phyloP scores from a whole-genome alignment of 805 yeast genomes.

The Kazachstania psychrophila region DNA sequence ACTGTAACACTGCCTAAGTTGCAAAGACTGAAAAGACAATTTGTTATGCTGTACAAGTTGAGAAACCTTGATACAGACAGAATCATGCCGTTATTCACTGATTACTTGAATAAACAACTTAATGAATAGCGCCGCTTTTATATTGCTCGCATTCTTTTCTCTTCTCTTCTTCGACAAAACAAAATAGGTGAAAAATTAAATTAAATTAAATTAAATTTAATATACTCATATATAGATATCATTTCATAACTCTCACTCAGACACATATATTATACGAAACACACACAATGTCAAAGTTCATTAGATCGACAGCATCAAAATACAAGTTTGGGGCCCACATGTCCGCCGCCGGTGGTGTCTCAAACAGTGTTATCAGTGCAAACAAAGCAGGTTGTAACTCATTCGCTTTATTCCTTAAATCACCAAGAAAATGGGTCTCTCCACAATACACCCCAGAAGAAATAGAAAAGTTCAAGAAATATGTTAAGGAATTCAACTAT shows the following conservation, averaged over 20 bases:
- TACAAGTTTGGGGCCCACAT: constrained; percentile 86
- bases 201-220: too few species aligned
- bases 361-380: constrained; percentile 57
- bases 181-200: too few species aligned
- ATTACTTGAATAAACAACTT: constrained; percentile 61
- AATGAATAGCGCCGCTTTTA: constrained; percentile 14
- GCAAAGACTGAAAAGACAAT: constrained; percentile 77
- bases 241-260: too few species aligned
- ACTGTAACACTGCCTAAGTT: constrained; percentile 59
- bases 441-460: constrained; percentile 66
- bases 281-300: constrained; percentile 32
- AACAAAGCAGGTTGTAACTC: constrained; percentile 52
- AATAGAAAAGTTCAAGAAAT: constrained; percentile 50
- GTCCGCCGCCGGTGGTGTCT: constrained; percentile 69
- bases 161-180: neutral
- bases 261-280: too few species aligned
- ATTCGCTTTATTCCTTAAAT: constrained; percentile 83
- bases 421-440: constrained; percentile 86
- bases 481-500: constrained; percentile 56
- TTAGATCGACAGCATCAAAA: constrained; percentile 36
- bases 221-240: too few species aligned
- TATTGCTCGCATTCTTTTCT: neutral
- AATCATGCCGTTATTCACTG: constrained; percentile 65
- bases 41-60: constrained; percentile 70
- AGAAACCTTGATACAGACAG: constrained; percentile 62